phyloP scores from a whole-genome alignment of 2,329 filamentous ascomycete species.

The Aspergillus calidoustus region DNA sequence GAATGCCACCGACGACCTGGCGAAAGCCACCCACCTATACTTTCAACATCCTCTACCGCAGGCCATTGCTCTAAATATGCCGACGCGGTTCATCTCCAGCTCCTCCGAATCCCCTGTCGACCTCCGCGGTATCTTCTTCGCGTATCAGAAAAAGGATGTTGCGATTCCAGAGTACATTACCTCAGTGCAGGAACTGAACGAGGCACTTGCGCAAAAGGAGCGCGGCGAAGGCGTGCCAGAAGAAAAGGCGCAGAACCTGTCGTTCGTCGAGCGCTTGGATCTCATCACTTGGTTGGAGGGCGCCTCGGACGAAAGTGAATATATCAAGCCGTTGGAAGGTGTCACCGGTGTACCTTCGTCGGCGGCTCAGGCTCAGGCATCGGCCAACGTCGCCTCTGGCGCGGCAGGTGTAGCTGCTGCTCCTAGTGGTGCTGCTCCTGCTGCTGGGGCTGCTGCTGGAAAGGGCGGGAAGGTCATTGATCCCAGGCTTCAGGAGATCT shows the following conservation, averaged over 20 bases:
- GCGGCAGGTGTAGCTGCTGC: slow-evolving; percentile 40
- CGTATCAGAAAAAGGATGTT: slow-evolving; percentile 90
- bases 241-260: slow-evolving; percentile 80
- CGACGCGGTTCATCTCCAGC: slow-evolving; percentile 86
- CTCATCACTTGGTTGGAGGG: slow-evolving; percentile 93
- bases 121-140: slow-evolving; percentile 93
- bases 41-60: slow-evolving; percentile 68
- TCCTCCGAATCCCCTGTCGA: slow-evolving; percentile 71
- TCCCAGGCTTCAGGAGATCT: slow-evolving; percentile 83
- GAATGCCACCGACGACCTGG: slow-evolving; percentile 65
- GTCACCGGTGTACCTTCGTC: slow-evolving; percentile 49
- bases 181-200: slow-evolving; percentile 78
- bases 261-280: slow-evolving; percentile 89
- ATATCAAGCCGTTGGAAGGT: slow-evolving; percentile 81
- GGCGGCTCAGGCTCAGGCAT: slow-evolving; percentile 47
- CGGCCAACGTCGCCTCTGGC: slow-evolving; percentile 57
- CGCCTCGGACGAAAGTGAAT: slow-evolving; percentile 86
- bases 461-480: slow-evolving; percentile 73
- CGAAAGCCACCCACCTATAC: slow-evolving; percentile 76
- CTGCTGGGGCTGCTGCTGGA: slow-evolving; percentile 34
- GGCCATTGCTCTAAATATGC: slow-evolving; percentile 69
- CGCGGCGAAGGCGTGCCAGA: slow-evolving; percentile 32
- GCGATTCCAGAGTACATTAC: slow-evolving; percentile 91
- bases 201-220: slow-evolving; percentile 62
- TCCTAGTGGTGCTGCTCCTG: slow-evolving; percentile 40